Evolutionary conservation across 345 rosid genomes (phyloP).

Genomic region (Turritis glabra): DNA sequence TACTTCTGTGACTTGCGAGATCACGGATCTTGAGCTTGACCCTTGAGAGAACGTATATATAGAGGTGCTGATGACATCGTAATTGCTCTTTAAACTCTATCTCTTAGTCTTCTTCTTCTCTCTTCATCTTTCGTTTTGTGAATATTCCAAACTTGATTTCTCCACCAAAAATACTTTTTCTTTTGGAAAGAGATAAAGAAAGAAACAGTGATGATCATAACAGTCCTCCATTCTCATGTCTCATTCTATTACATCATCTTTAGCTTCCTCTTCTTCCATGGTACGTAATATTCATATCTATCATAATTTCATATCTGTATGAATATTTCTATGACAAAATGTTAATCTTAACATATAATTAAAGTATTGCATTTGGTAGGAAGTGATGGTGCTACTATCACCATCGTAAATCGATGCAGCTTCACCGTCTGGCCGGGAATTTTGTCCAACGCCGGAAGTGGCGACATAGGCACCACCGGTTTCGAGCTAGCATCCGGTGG

Average conservation of each 20-base stretch:
- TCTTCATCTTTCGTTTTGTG: slow-evolving; percentile 15
- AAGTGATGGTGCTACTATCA: slow-evolving; percentile 55
- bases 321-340: not conserved
- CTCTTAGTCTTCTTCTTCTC: slow-evolving; percentile 2
- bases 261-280: slow-evolving; percentile 30
- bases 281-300: slow-evolving; percentile 10
- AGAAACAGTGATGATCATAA: slow-evolving; percentile 28
- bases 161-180: slow-evolving; percentile 30
- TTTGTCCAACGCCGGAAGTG: slow-evolving; percentile 51
- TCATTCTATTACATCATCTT: slow-evolving; percentile 27
- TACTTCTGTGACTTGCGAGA: slow-evolving; percentile 8
- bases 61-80: slow-evolving; percentile 29
- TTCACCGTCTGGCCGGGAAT: slow-evolving; percentile 77
- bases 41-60: slow-evolving; percentile 36
- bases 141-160: slow-evolving; percentile 22
- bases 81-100: slow-evolving; percentile 20
- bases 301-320: not conserved
- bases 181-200: slow-evolving; percentile 7
- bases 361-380: slow-evolving; percentile 41
- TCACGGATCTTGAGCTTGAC: slow-evolving; percentile 27
- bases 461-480: slow-evolving; percentile 52
- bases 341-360: not conserved
- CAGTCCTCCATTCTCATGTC: slow-evolving; percentile 20
- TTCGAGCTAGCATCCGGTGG: slow-evolving; percentile 53
- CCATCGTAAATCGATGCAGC: slow-evolving; percentile 55